These are phyloP conservation scores for Astrothelium subdiscretum DNA, from an alignment of 495 filamentous ascomycete genomes.

Conservation along the genomic window DNA sequence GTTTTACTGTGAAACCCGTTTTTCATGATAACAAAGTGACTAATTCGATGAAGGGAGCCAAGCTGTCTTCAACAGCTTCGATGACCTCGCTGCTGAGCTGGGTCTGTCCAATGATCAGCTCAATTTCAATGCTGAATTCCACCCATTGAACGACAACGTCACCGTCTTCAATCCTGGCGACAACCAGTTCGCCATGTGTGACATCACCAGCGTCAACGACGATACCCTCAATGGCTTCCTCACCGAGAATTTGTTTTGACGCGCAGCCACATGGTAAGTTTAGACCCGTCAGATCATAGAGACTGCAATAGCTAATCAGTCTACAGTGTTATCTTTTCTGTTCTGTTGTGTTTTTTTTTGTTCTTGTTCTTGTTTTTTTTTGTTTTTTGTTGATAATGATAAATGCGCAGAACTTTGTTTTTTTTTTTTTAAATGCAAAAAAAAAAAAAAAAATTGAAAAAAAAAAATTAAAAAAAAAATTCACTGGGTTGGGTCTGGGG, in stretches of 20 bases:
- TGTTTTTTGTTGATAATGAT: not conserved
- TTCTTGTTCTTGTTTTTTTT: not conserved
- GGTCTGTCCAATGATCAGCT: conserved; percentile 1
- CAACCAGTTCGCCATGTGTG: conserved; percentile 1
- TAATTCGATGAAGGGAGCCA: not conserved
- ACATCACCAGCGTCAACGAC: not conserved
- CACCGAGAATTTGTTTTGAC: not conserved
- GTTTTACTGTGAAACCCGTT: not conserved
- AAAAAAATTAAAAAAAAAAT: not conserved
- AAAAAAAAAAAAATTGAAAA: not conserved
- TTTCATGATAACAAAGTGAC: not conserved
- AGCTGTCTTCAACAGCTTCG: not conserved
- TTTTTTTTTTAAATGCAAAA: not conserved
- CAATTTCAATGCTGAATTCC: not conserved
- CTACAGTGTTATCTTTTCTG: not conserved
- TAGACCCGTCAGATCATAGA: not conserved
- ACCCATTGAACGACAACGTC: not conserved
- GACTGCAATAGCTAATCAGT: not conserved
- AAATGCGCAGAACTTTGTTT: too few relatives aligned
- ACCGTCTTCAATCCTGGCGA: not conserved
- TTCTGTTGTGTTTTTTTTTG: not conserved
- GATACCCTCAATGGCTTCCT: not conserved
- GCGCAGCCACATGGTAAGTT: not conserved
- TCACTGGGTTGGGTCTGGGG: not conserved
- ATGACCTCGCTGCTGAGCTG: not conserved